Percentiles rank a stretch among this genome's conserved stretches.
Conservation (phyloP, 2,329 filamentous ascomycete species). For the Fusarium odoratissimum region DNA sequence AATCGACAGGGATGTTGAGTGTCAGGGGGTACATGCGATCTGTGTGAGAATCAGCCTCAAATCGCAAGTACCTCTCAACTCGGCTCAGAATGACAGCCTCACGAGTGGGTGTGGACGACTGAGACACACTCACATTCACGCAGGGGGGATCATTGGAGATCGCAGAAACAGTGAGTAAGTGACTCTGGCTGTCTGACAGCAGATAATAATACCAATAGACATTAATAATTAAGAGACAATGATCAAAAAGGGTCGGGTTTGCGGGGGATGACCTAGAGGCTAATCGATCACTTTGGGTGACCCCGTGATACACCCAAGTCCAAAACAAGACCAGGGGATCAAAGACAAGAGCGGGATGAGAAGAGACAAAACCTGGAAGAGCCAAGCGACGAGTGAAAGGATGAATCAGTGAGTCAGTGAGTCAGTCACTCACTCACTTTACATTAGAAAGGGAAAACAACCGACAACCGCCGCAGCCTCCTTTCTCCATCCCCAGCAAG, state of each 20-base stretch:
- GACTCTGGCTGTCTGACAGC: background rate
- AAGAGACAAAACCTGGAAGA: slow-evolving; percentile 7
- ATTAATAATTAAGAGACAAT: background rate
- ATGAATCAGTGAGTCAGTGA: slow-evolving; percentile 3
- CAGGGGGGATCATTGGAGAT: slow-evolving; percentile 22
- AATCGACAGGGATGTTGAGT: slow-evolving; percentile 7
- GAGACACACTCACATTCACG: slow-evolving; percentile 29
- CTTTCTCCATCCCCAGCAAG: background rate
- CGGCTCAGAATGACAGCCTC: slow-evolving; percentile 27
- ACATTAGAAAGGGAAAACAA: slow-evolving; percentile 11
- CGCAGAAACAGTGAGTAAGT: background rate
- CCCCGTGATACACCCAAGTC: slow-evolving; percentile 34
- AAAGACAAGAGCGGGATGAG: slow-evolving; percentile 8
- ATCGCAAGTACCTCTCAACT: slow-evolving; percentile 11
- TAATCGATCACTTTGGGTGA: slow-evolving; percentile 28
- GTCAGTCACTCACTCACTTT: slow-evolving; percentile 6
- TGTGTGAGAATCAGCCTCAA: slow-evolving; percentile 27
- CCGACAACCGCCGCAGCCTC: slow-evolving; percentile 24
- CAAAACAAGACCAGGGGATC: slow-evolving; percentile 9
- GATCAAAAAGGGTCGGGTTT: slow-evolving; percentile 12
- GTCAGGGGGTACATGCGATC: slow-evolving; percentile 13
- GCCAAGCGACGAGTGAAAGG: background rate
- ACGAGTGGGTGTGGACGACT: slow-evolving; percentile 27
- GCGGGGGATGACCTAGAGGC: slow-evolving; percentile 17
- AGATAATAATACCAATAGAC: background rate